Evolutionary conservation across 805 yeast species (phyloP), one percentile per base, ranked within the genome.

Genomic region (Metschnikowia arizonensis): DNA sequence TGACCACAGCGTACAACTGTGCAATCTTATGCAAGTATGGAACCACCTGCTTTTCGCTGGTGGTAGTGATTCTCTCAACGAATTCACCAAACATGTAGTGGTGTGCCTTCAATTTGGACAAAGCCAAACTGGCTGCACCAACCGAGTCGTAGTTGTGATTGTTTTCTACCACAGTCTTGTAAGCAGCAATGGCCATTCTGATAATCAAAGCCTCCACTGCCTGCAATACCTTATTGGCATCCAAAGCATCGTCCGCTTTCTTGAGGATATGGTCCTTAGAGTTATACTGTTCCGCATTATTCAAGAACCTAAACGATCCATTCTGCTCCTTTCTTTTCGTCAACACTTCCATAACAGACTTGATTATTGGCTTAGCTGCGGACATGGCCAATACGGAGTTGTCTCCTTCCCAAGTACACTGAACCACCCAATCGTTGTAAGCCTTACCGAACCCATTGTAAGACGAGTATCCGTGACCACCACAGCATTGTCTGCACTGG

Each of bases 341-440:
- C 55, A 53, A 46, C 9, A 48, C 58, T 5, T 42, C 49, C 21
- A 23, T 37, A 21, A 47, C 57, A 4, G 55, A 48, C 38, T 51
- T 49, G 41, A 53, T 53, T 28, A 55, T 40, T 5, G 56, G 58
- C 49, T 55, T 55, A 4, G 58, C 59, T 11, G 50, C 57, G 6
- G 58, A 52, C 56, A 55, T 52, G 32, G 56, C 55, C 44, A 55
- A 49, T 35, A 55, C 57, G 2, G 56, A 52, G 44, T 55, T 55
- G 53, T 55, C 59, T 28, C 59, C 59, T 28, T 55, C 59, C 59
- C 59, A 55, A 6, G 59, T 55, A 34, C 59, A 55, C 39, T 55
- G 59, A 29, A 55, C 59, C 19, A 53, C 59, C 58, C 58, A 55
- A 51, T 55, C 59, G 37, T 48, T 50, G 48, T 44, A 55, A 3